Evolutionary conservation across 2,329 filamentous ascomycete genomes (phyloP), one percentile per base, ranked within the genome.

Genomic region (Shiraia bambusicola): DNA sequence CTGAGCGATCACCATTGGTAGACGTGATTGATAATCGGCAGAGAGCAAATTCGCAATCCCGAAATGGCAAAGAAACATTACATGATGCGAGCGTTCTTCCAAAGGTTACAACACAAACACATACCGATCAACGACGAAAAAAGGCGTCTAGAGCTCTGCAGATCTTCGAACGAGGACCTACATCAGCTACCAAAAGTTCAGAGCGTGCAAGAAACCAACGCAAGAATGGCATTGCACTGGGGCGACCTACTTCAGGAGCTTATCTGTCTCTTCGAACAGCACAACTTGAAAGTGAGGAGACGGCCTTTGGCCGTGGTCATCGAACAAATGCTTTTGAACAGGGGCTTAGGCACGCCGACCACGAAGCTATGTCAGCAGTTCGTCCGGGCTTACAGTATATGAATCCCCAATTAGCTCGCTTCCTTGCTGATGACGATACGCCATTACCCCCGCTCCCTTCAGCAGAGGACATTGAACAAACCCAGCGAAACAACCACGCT

Each of bases 211-310:
- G 37, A 15, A 37, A 29, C 11, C 12, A 7, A 12, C 16, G 15
- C 2, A 28, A 30, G 6, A 13, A 28, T 22, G 40, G 14, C 16
- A 48, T 37, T 9, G 9, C 25, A 17, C 17, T 27, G 4, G 15
- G 36, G 24, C 35, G 33, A 13, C 12, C 24, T 4, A 27, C 19
- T 28, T 41, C 22, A 2, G 42, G 24, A n/a, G 43, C 37, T 1
- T 37, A 52, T 11, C 36, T 50, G 3, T 35, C 50, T 8, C 59
- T 58, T 34, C 61, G 69, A 28, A 45, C 51, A 29, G 72, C 66
- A 19, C 73, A 76, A 47, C 53, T 76, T 3, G 73, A 76, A 46
- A 61, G 64, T 3, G 58, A 71, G 12, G 72, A 74, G 42, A 50
- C 45, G n/a, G 63, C 65, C 1, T 70, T 69, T 33, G 53, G 67